Base-by-base conservation (phyloP, 306 rosid species). In the Dryas alaskensis region DNA sequence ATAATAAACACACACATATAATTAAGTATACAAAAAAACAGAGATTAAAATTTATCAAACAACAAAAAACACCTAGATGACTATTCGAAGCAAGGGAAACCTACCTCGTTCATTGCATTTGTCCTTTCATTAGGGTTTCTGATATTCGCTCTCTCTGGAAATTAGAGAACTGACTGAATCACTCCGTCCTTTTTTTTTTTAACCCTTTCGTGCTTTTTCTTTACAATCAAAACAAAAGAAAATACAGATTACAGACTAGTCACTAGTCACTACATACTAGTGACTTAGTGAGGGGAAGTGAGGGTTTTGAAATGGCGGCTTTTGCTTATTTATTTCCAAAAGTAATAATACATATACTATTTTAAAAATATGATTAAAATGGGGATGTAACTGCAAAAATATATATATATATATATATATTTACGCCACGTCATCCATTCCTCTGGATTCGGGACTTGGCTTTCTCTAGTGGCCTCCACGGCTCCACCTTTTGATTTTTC, bases 51-150 rank as follows among this genome's bases (percentile, higher is more conserved):
- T 39, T 25, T 39, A 58, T 11, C 62, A 60, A 44, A 22, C 44
- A 43, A 27, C 9, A 10, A 17, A 0, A 4, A 10, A 12, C 54
- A 50, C 12, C 44, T 52, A 65, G 11, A 17, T 46, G 10, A 27
- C 52, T 17, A 65, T 17, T 65, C 52, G 53, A 44, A 65, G 69
- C 69, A 65, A 22, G 25, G 13, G 44, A 47, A 66, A 69, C 73
- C 37, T 39, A 40, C 17, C 47, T 39, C 60, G 61, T 12, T 51
- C 60, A 31, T 60, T 10, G 49, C 27, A 10, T 54, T 70, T 40
- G 19, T 19, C 64, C 74, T 40, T 54, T 69, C 6, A 69, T 42
- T 70, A 53, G 52, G 64, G 50, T 10, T 70, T 70, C 64, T n/a
- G 52, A 44, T 65, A 65, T 44, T 65, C 53, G 69, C 31, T 10